Evolutionary conservation across 331 rosid species (phyloP).

Genomic region (Ulmus americana): DNA sequence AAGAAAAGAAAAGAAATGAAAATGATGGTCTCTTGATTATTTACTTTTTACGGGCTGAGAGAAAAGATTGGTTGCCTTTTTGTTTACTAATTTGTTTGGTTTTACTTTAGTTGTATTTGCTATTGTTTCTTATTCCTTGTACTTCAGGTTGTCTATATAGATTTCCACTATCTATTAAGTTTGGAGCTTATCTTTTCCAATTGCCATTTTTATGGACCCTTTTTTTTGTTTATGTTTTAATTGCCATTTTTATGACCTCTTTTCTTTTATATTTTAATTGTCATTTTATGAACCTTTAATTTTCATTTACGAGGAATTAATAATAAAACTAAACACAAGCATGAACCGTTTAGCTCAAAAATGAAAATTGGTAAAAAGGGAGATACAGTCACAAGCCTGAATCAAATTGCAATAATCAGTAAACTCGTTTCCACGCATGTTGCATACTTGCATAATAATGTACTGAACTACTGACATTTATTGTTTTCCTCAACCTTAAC

Average conservation of each 20-base stretch:
- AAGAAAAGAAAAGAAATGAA: neutral
- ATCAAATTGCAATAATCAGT: neutral
- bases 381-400: neutral
- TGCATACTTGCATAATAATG: neutral
- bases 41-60: too few species aligned
- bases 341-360: neutral
- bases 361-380: too few species aligned
- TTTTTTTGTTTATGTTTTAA: neutral
- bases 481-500: slow-evolving; percentile 1
- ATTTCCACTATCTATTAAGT: neutral
- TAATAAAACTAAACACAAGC: neutral
- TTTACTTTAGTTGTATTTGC: neutral
- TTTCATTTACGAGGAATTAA: neutral
- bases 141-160: neutral
- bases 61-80: neutral
- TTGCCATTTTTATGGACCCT: neutral
- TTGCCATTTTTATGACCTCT: neutral
- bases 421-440: neutral
- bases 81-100: neutral
- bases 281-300: neutral
- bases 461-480: neutral
- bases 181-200: neutral
- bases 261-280: neutral
- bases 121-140: neutral
- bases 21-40: too few species aligned